A percentile compares a stretch with the other conserved stretches of the same genome.
These are phyloP conservation scores for Paramecium caudatum DNA, from an alignment of 73 alveolate genomes.

Conservation along the genomic window DNA sequence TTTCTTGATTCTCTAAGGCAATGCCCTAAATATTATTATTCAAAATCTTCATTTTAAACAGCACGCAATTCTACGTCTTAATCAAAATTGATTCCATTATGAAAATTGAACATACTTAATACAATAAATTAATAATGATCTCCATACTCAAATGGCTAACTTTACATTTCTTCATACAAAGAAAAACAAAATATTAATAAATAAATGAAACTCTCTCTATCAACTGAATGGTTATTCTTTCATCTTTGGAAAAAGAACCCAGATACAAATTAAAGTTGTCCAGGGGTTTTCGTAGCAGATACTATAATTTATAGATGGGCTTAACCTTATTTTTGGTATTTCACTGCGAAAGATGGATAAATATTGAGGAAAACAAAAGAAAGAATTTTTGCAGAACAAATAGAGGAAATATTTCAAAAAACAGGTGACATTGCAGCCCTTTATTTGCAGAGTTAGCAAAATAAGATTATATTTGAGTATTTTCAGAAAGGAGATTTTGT, in stretches of 20 bases:
- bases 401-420: constrained; percentile 82
- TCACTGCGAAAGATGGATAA: constrained; percentile 85
- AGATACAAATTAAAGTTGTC: constrained; percentile 77
- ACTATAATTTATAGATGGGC: constrained; percentile 89
- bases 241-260: constrained; percentile 82
- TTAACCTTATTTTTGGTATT: constrained; percentile 93
- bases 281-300: constrained; percentile 82
- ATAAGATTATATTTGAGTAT: constrained; percentile 86
- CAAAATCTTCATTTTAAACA: constrained; percentile 50
- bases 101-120: constrained; percentile 29
- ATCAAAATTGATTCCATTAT: constrained; percentile 20
- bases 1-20: constrained; percentile 37
- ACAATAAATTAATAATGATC: not conserved
- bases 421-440: constrained; percentile 86
- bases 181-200: not conserved
- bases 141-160: no score
- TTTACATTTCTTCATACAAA: no score
- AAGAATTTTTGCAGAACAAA: constrained; percentile 82
- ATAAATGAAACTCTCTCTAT: constrained; percentile 79
- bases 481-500: constrained; percentile 82
- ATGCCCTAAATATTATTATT: constrained; percentile 30
- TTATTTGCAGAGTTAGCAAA: constrained; percentile 67
- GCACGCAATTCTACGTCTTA: constrained; percentile 23
- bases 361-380: constrained; percentile 87
- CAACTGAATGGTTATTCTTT: constrained; percentile 83